A percentile compares a stretch with the other conserved stretches of the same genome.
Evolutionary conservation across 1,139 yeast genomes (phyloP).

Genomic region (Candida labiduridarum): DNA sequence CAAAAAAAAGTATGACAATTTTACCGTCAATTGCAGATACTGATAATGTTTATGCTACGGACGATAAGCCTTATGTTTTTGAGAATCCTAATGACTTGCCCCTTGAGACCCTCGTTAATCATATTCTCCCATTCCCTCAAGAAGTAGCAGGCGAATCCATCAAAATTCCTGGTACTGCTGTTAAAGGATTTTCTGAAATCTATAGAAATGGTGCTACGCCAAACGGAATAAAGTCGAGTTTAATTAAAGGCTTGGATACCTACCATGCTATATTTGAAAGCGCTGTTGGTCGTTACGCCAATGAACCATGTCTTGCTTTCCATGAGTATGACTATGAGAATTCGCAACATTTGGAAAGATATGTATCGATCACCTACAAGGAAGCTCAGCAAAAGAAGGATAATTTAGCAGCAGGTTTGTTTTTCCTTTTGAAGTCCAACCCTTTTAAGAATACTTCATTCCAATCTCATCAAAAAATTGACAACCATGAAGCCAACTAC

Average conservation of each 20-base stretch:
- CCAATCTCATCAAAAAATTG: conserved; percentile 31
- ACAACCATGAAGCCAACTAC: conserved; percentile 26
- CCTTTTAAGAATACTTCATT: conserved; percentile 27
- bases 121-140: conserved; percentile 28
- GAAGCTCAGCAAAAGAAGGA: conserved; percentile 25
- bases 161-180: conserved; percentile 33
- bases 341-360: conserved; percentile 23
- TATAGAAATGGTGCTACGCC: conserved; percentile 35
- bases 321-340: conserved; percentile 34
- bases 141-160: conserved; percentile 20
- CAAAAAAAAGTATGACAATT: neutral
- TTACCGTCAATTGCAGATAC: conserved; percentile 16
- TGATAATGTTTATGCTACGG: conserved; percentile 14
- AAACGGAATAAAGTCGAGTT: conserved; percentile 23
- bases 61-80: conserved; percentile 18
- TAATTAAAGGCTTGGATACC: conserved; percentile 31
- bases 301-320: conserved; percentile 31
- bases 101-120: conserved; percentile 18
- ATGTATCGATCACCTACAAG: conserved; percentile 22
- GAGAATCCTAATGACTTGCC: conserved; percentile 21
- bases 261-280: conserved; percentile 27
- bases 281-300: conserved; percentile 21
- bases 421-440: conserved; percentile 30
- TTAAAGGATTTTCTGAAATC: conserved; percentile 33
- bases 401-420: conserved; percentile 35